phyloP scores from a whole-genome alignment of 768 basidiomycete species.

The Leccinum truebloodii region DNA sequence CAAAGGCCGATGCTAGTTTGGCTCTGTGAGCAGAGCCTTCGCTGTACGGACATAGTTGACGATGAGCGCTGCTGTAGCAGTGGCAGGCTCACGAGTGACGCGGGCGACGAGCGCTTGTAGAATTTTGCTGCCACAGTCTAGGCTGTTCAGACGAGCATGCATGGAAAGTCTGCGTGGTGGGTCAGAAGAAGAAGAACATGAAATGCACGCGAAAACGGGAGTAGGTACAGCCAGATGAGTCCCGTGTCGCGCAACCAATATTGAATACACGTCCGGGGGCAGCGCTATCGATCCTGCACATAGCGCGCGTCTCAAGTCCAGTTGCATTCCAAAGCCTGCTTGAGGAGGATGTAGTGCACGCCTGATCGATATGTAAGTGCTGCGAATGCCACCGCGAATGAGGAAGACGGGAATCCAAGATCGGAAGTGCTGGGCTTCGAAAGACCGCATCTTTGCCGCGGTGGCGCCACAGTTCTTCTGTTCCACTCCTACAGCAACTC shows the following conservation, averaged over 20 bases:
- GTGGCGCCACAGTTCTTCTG: too few relatives aligned
- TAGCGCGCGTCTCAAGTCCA: constrained; percentile 39
- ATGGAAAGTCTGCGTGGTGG: constrained; percentile 42
- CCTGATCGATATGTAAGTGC: constrained; percentile 59
- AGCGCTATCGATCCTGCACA: constrained; percentile 60
- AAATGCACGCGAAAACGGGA: not conserved
- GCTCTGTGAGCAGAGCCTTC: constrained; percentile 68
- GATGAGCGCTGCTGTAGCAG: constrained; percentile 42
- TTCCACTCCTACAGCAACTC: too few relatives aligned
- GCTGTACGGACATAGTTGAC: constrained; percentile 59
- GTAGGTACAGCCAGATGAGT: too few relatives aligned
- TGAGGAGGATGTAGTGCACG: constrained; percentile 70
- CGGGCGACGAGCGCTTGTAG: constrained; percentile 56
- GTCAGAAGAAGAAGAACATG: not conserved
- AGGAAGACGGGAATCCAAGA: constrained; percentile 31
- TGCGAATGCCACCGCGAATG: constrained; percentile 56
- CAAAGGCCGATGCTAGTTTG: constrained; percentile 70
- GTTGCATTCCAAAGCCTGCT: constrained; percentile 50
- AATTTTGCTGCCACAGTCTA: constrained; percentile 71
- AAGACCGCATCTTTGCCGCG: too few relatives aligned
- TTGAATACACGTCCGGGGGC: constrained; percentile 70
- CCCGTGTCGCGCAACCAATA: too few relatives aligned
- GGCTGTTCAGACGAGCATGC: constrained; percentile 64
- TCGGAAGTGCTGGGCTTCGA: too few relatives aligned
- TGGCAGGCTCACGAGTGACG: constrained; percentile 27